These are phyloP conservation scores for Pythium angustatum DNA, from an alignment of 352 stramenopile genomes.

Conservation along the genomic window DNA sequence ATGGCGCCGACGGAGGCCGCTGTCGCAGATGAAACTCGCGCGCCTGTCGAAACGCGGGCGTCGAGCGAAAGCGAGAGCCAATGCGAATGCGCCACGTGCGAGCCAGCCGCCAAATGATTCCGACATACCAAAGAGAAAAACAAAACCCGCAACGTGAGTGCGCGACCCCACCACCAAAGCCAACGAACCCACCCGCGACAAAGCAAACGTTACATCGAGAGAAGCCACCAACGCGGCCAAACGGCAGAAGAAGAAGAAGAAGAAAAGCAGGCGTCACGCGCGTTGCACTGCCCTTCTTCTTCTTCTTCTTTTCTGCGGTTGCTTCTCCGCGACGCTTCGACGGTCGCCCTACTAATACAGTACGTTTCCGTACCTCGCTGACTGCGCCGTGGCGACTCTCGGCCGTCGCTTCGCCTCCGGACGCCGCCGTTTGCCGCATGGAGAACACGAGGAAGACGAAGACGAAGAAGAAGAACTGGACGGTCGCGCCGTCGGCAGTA, in stretches of 20 bases:
- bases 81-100: too few species aligned
- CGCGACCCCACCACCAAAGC: background rate
- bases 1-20: background rate
- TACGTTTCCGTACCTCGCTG: background rate
- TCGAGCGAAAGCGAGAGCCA: too few species aligned
- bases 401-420: background rate
- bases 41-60: background rate
- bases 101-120: constrained; percentile 1
- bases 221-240: too few species aligned
- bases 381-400: background rate
- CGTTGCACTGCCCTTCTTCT: background rate
- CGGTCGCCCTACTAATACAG: background rate
- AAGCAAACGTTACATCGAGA: background rate
- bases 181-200: too few species aligned
- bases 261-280: background rate
- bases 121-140: background rate
- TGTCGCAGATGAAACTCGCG: background rate
- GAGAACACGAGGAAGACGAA: background rate
- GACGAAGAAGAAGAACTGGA: background rate
- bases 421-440: background rate
- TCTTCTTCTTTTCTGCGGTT: background rate
- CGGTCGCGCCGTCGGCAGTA: background rate
- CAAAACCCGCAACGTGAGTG: background rate
- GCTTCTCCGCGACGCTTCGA: background rate
- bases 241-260: background rate